Evolutionary conservation across 306 rosid genomes (phyloP), one percentile per base, ranked within the genome.

Genomic region (Delonix regia): DNA sequence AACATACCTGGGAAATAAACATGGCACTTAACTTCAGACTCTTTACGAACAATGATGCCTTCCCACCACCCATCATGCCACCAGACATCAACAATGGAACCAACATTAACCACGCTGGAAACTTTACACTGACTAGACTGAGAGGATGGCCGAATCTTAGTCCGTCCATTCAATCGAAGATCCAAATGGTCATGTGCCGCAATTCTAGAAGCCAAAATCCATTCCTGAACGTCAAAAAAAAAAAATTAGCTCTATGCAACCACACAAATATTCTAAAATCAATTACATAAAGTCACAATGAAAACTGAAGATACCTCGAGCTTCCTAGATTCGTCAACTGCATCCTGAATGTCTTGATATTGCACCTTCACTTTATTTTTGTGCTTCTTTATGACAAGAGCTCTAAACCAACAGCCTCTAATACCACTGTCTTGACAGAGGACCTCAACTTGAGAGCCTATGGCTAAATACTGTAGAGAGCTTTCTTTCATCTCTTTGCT

Each of bases 61-160:
- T 94, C 99, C 99, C 99, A 94, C 99, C 99, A 94, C 30, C 97
- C 97, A 74, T 92, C 93, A 61, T 92, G 87, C 95, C 91, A 56
- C 99, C 97, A 92, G 19, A 81, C 95, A 80, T 94, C 99, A 1
- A 94, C 97, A 79, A 85, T 19, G 60, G 89, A 68, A 73, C 97
- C 97, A 28, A 83, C 85, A 39, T 78, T 87, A 75, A 85, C 82
- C 13, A 16, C 72, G 81, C 69, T 68, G 2, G 92, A 65, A 44
- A 71, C 78, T 65, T 74, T 77, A 42, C 77, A 61, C 73, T 79
- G 88, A 59, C 38, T 68, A 15, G 83, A 57, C 28, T 48, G 67
- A 5, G 78, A 83, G 1, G 71, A 38, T 12, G 98, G 99, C 22
- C 99, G 91, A 56, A 94, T 76, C 64, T 39, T 83, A 36, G 86